Evolutionary conservation across 2,329 filamentous ascomycete species (phyloP).

Genomic region (Ophiocordyceps camponoti-rufipedis): DNA sequence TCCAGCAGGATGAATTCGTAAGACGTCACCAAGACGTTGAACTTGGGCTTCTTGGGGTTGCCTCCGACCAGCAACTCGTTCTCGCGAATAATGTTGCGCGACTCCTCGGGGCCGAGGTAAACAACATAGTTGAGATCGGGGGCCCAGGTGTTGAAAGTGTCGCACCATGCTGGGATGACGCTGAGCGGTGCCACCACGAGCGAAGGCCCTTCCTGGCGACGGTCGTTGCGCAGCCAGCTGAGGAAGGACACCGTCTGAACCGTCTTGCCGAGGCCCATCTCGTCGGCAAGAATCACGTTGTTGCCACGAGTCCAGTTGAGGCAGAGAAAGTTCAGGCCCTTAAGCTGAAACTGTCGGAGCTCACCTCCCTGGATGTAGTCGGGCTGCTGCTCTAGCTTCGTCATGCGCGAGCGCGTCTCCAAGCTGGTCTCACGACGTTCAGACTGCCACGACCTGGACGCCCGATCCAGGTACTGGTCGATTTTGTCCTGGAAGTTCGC

Average conservation of each 20-base stretch:
- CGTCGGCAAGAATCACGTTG: conserved; percentile 93
- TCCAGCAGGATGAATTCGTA: conserved; percentile 93
- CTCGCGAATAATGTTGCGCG: conserved; percentile 74
- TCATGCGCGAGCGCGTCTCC: conserved; percentile 56
- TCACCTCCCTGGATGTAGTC: conserved; percentile 70
- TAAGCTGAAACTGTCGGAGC: conserved; percentile 82
- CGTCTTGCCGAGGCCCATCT: conserved; percentile 97
- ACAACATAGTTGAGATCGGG: conserved; percentile 95
- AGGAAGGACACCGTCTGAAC: conserved; percentile 95
- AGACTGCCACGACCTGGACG: conserved; percentile 63
- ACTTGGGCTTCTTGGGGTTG: conserved; percentile 78
- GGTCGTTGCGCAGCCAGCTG: conserved; percentile 86
- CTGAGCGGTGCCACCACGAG: conserved; percentile 94
- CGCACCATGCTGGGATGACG: conserved; percentile 94
- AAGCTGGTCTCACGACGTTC: conserved; percentile 60
- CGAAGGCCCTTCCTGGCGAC: conserved; percentile 82
- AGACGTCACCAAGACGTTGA: conserved; percentile 93
- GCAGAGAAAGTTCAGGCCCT: conserved; percentile 83
- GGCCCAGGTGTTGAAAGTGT: conserved; percentile 93
- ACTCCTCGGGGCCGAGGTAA: conserved; percentile 77
- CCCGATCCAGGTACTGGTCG: conserved; percentile 75
- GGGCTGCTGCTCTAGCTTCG: conserved; percentile 62
- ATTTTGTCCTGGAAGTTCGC: conserved; percentile 73
- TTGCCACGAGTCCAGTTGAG: conserved; percentile 90
- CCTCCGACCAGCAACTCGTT: conserved; percentile 77